Evolutionary conservation across 345 rosid species (phyloP).

Genomic region (Syzygium aromaticum): DNA sequence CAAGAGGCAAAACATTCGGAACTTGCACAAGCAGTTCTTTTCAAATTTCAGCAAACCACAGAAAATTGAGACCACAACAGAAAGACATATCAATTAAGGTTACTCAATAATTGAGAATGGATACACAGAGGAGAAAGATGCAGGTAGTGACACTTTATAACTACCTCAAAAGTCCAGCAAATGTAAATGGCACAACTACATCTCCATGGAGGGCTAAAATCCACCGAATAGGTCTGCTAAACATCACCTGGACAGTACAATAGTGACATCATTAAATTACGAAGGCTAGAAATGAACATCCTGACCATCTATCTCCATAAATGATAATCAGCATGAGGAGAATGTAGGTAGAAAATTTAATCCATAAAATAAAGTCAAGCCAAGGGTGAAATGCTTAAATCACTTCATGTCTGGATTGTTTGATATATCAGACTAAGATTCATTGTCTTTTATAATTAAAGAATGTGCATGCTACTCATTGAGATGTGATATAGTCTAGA

Average conservation of each 20-base stretch:
- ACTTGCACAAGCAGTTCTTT: background rate
- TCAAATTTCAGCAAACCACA: background rate
- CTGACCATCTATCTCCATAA: background rate
- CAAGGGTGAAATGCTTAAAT: background rate
- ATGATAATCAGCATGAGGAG: background rate
- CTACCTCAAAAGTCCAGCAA: conserved; percentile 84
- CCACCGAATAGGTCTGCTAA: conserved; percentile 97
- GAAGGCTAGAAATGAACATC: background rate
- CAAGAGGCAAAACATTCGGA: background rate
- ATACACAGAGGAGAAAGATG: background rate
- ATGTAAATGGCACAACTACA: conserved; percentile 63
- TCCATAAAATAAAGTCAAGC: background rate
- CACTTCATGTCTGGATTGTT: background rate
- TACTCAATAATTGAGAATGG: background rate
- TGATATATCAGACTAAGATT: background rate
- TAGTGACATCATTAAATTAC: background rate
- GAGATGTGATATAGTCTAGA: background rate
- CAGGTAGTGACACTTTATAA: background rate
- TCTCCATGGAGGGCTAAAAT: conserved; percentile 89
- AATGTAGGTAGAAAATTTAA: background rate
- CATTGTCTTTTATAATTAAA: background rate
- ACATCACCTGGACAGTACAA: conserved; percentile 45
- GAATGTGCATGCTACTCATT: background rate
- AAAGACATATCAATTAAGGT: background rate
- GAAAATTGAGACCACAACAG: background rate